phyloP scores from a whole-genome alignment of 257 asterid species.

The Solanum virginianum region DNA sequence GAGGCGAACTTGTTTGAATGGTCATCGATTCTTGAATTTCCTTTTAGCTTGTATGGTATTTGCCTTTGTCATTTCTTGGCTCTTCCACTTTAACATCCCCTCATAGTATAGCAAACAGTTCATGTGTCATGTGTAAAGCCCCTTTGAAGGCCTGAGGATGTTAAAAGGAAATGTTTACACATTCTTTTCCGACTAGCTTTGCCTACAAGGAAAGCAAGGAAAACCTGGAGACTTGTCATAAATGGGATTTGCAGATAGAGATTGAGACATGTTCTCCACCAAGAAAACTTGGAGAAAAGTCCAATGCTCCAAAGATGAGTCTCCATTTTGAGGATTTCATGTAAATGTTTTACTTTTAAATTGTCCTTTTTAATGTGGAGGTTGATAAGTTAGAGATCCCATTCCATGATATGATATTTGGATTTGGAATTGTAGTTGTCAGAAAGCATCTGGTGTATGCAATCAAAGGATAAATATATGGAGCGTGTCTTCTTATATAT shows the following conservation, averaged over 20 bases:
- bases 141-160: neutral
- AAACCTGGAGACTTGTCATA: neutral
- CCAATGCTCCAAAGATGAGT: neutral
- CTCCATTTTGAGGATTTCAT: neutral
- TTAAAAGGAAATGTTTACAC: neutral
- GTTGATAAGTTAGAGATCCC: neutral
- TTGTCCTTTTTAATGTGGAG: neutral
- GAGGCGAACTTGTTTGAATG: slow-evolving; percentile 40
- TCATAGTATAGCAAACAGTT: slow-evolving; percentile 14
- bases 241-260: neutral
- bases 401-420: neutral
- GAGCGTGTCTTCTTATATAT: neutral
- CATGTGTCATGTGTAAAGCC: neutral
- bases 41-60: slow-evolving; percentile 82
- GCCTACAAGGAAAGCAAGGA: neutral
- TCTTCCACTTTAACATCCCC: slow-evolving; percentile 75
- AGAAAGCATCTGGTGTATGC: neutral
- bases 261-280: neutral
- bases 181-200: neutral
- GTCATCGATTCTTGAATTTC: slow-evolving; percentile 63
- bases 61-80: slow-evolving; percentile 88
- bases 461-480: neutral
- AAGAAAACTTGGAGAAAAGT: neutral
- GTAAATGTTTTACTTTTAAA: neutral
- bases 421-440: neutral